Conservation (phyloP, 805 yeast genomes). For the Pichia gijzeniarum region DNA sequence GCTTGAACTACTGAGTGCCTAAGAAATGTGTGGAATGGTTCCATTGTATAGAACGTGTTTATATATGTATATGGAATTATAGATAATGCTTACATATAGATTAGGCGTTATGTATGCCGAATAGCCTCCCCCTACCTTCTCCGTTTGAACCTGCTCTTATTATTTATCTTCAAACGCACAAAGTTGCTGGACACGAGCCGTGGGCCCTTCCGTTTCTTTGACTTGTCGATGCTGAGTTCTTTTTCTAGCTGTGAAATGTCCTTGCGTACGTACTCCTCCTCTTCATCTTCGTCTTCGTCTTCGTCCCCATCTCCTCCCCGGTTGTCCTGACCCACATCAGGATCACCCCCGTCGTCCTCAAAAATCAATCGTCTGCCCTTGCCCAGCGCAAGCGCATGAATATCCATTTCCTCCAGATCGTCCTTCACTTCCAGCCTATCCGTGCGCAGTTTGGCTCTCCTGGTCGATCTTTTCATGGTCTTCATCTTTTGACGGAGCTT, state of each 20-base stretch:
- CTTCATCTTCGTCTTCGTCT: slow-evolving; percentile 19
- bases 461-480: slow-evolving; percentile 48
- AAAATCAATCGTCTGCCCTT: not conserved
- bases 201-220: slow-evolving; percentile 18
- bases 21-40: too few relatives aligned
- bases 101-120: too few relatives aligned
- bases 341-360: not conserved
- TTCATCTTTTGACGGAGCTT: slow-evolving; percentile 28
- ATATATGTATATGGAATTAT: slow-evolving; percentile 1
- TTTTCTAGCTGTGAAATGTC: slow-evolving; percentile 13
- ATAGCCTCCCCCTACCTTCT: too few relatives aligned
- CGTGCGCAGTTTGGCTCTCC: slow-evolving; percentile 45
- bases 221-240: slow-evolving; percentile 16
- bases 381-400: slow-evolving; percentile 34
- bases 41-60: too few relatives aligned
- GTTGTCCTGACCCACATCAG: slow-evolving; percentile 15
- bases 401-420: slow-evolving; percentile 31
- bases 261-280: slow-evolving; percentile 18
- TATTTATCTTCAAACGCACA: slow-evolving; percentile 30
- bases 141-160: slow-evolving; percentile 21
- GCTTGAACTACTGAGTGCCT: slow-evolving; percentile 72
- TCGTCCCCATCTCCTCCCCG: slow-evolving; percentile 10
- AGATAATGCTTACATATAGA: too few relatives aligned
- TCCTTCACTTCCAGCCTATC: slow-evolving; percentile 24
- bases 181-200: slow-evolving; percentile 31